Percentiles rank a stretch among this genome's conserved stretches.
Evolutionary conservation across 768 basidiomycete species (phyloP).

Genomic region (Suillus lakei): DNA sequence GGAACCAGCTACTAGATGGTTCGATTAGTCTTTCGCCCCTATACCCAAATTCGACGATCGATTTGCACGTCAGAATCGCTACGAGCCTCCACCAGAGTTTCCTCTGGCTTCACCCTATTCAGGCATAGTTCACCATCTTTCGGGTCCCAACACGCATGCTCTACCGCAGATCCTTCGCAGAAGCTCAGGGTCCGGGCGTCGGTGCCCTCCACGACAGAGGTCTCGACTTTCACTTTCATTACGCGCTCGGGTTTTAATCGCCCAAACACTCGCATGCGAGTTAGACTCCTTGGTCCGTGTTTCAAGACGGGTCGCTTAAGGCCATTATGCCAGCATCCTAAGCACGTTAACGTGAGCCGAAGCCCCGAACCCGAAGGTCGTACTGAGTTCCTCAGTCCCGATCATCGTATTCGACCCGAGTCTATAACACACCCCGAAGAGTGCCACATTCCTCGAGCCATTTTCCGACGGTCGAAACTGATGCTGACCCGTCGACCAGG

Average conservation of each 20-base stretch:
- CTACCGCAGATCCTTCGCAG: slow-evolving; percentile 77
- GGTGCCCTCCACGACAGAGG: slow-evolving; percentile 68
- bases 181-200: slow-evolving; percentile 77
- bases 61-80: slow-evolving; percentile 97
- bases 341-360: slow-evolving; percentile 56
- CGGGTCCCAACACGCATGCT: slow-evolving; percentile 87
- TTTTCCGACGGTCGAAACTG: slow-evolving; percentile 66
- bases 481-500: slow-evolving; percentile 66
- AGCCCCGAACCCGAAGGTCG: slow-evolving; percentile 54
- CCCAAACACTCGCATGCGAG: slow-evolving; percentile 82
- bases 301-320: slow-evolving; percentile 84
- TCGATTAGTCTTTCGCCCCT: slow-evolving; percentile 97
- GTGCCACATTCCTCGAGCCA: slow-evolving; percentile 63
- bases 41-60: slow-evolving; percentile 95
- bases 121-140: slow-evolving; percentile 92
- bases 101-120: slow-evolving; percentile 93
- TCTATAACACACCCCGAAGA: slow-evolving; percentile 70
- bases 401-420: slow-evolving; percentile 54
- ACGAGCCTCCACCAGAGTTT: slow-evolving; percentile 96
- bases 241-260: slow-evolving; percentile 65
- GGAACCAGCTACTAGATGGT: slow-evolving; percentile 94
- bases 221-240: slow-evolving; percentile 77
- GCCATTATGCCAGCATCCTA: slow-evolving; percentile 81
- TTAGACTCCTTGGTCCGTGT: slow-evolving; percentile 89
- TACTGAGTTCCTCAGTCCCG: slow-evolving; percentile 69